phyloP scores from a whole-genome alignment of 1,284 basidiomycete genomes.

The Leucoagaricus sp. region DNA sequence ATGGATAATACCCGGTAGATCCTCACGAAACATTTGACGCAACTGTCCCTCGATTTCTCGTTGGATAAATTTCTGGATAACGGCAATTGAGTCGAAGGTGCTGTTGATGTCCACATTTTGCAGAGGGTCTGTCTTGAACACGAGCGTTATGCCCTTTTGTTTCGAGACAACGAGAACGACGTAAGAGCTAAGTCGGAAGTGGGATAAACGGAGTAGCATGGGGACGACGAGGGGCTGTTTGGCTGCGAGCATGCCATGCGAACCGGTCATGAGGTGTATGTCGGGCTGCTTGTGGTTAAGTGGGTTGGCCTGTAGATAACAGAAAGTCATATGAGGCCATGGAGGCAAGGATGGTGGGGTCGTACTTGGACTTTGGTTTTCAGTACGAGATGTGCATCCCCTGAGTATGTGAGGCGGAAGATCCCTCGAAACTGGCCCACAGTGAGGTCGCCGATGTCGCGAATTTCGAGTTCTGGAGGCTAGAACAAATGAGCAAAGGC shows the following conservation, averaged over 20 bases:
- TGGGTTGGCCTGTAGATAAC: slow-evolving; percentile 78
- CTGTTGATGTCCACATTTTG: slow-evolving; percentile 97
- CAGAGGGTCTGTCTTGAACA: slow-evolving; percentile 99
- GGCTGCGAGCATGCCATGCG: slow-evolving; percentile 86
- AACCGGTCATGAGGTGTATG: slow-evolving; percentile 75
- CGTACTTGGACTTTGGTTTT: slow-evolving; percentile 94
- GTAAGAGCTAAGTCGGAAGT: slow-evolving; percentile 93
- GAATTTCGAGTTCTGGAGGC: slow-evolving; percentile 97
- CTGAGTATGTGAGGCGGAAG: slow-evolving; percentile 93
- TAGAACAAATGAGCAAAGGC: slow-evolving; percentile 29
- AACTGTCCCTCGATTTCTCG: slow-evolving; percentile 97
- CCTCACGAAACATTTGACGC: slow-evolving; percentile 97
- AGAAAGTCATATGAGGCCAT: neutral
- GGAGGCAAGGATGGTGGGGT: slow-evolving; percentile 1
- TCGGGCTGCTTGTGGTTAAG: slow-evolving; percentile 88
- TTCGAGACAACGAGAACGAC: slow-evolving; percentile 97
- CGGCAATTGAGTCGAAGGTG: slow-evolving; percentile 97
- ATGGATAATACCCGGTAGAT: slow-evolving; percentile 97
- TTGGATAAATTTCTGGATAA: slow-evolving; percentile 97
- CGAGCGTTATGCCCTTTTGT: slow-evolving; percentile 96
- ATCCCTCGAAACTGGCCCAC: slow-evolving; percentile 97
- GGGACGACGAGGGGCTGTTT: slow-evolving; percentile 94
- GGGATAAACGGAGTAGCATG: slow-evolving; percentile 96
- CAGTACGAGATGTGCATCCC: slow-evolving; percentile 95
- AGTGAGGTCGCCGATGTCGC: slow-evolving; percentile 97